Conservation (phyloP, 805 yeast species). For the Starmera quercuum region DNA sequence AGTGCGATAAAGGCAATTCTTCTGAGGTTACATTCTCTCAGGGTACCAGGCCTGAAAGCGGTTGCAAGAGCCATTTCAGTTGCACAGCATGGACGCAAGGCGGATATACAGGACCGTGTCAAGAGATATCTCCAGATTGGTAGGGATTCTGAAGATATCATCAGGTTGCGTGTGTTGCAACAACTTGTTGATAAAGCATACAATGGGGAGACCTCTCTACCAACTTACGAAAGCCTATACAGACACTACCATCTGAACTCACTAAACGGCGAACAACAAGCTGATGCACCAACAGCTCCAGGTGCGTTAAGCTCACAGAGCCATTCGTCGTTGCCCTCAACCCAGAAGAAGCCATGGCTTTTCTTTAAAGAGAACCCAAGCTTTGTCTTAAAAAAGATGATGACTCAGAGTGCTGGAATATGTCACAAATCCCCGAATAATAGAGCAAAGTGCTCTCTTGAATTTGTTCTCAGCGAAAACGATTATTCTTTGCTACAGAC, state of each 20-base stretch:
- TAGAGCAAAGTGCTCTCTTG: slow-evolving; percentile 35
- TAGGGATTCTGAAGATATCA: slow-evolving; percentile 27
- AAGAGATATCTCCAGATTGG: slow-evolving; percentile 37
- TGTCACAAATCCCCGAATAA: slow-evolving; percentile 32
- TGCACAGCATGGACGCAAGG: slow-evolving; percentile 50
- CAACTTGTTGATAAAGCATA: slow-evolving; percentile 33
- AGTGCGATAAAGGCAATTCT: background rate
- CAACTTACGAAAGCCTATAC: slow-evolving; percentile 27
- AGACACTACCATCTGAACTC: slow-evolving; percentile 2
- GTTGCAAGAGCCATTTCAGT: slow-evolving; percentile 43
- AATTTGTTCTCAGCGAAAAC: slow-evolving; percentile 33
- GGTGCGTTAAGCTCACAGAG: too few species aligned
- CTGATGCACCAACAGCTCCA: too few species aligned
- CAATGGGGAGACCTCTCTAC: slow-evolving; percentile 26
- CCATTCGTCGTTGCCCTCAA: too few species aligned
- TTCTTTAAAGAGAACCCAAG: slow-evolving; percentile 52
- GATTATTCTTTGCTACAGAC: slow-evolving; percentile 33
- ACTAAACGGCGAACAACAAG: too few species aligned
- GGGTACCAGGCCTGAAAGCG: too few species aligned
- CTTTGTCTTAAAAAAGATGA: slow-evolving; percentile 37
- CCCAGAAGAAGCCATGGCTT: slow-evolving; percentile 35
- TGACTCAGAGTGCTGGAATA: slow-evolving; percentile 41
- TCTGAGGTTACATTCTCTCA: background rate
- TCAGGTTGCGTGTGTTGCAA: slow-evolving; percentile 37
- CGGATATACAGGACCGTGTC: slow-evolving; percentile 50